Evolutionary conservation across 73 alveolate species (phyloP), one percentile per base, ranked within the genome.

Genomic region (Tetrahymena thermophila): DNA sequence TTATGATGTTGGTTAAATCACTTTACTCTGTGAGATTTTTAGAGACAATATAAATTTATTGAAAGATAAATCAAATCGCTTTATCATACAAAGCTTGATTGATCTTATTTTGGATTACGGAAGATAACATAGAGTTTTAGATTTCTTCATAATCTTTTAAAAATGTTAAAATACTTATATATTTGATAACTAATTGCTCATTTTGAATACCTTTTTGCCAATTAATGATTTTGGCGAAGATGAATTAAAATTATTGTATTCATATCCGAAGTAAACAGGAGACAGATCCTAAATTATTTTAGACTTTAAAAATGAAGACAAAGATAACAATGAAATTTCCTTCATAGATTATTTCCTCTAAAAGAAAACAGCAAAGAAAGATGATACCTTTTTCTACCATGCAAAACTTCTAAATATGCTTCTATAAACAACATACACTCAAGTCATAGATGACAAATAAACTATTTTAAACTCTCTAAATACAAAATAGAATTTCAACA

Each of bases 21-120:
- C 96, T 28, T 94, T 96, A 44, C 96, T 96, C 5, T 96, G 98
- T 58, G 98, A 96, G 84, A 96, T 96, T 57, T 96, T 56, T 83
- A 96, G 89, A 40, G 96, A 96, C 34, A 96, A 96, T 83, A 34
- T 38, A 4, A 93, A 56, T 19, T 44, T 96, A 25, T 35, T 96
- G 11, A 93, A 84, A 34, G 83, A 93, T 19, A 96, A 43, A 42
- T 71, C 4, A 28, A 95, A 93, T 96, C 94, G 94, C 28, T 42
- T 38, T 16, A 43, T 93, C 9, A 58, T 96, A 13, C 42, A 94
- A 38, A 95, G 42, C n/a, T 85, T 96, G 23, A 94, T 93, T 10
- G 93, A 57, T 28, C 35, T 94, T 15, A 96, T 96, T 50, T 85
- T 93, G 37, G 31, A 93, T 23, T 35, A 56, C 42, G 98, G 98